These are phyloP conservation scores for Leptographium radiaticola DNA, from an alignment of 2,329 filamentous ascomycete genomes.

Conservation along the genomic window DNA sequence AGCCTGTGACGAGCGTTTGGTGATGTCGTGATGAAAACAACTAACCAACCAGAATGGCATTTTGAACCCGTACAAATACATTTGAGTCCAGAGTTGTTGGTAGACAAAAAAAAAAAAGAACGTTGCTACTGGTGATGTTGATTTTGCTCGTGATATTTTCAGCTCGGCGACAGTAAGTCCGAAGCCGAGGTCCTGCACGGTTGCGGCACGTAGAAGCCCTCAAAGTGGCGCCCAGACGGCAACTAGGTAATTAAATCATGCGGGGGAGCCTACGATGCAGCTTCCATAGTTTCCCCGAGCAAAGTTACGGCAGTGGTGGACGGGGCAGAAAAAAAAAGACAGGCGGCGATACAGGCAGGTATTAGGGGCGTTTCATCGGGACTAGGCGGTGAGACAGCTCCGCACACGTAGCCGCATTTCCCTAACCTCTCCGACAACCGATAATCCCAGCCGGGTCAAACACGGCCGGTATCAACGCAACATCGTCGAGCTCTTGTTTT, in stretches of 20 bases:
- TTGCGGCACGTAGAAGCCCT: background rate
- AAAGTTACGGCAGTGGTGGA: background rate
- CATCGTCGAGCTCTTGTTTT: background rate
- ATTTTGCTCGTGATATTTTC: too few species aligned
- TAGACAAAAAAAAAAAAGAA: background rate
- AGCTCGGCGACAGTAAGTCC: too few species aligned
- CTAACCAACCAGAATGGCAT: slow-evolving; percentile 62
- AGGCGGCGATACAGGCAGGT: background rate
- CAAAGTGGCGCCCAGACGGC: too few species aligned
- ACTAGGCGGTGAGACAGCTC: slow-evolving; percentile 1
- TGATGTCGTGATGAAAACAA: background rate
- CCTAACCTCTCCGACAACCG: slow-evolving; percentile 10
- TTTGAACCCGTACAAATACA: slow-evolving; percentile 98
- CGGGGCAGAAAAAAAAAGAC: background rate
- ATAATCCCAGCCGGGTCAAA: background rate
- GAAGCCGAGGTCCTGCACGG: background rate
- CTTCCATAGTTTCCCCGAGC: background rate
- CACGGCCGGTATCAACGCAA: background rate
- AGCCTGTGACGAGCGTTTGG: background rate
- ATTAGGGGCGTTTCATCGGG: background rate
- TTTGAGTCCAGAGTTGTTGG: slow-evolving; percentile 28
- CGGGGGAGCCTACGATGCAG: too few species aligned
- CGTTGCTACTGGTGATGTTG: background rate
- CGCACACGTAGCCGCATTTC: slow-evolving; percentile 3
- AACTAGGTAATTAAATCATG: too few species aligned